phyloP scores from a whole-genome alignment of 192 early-diverging fungal genomes.

The Backusella morwellensis region DNA sequence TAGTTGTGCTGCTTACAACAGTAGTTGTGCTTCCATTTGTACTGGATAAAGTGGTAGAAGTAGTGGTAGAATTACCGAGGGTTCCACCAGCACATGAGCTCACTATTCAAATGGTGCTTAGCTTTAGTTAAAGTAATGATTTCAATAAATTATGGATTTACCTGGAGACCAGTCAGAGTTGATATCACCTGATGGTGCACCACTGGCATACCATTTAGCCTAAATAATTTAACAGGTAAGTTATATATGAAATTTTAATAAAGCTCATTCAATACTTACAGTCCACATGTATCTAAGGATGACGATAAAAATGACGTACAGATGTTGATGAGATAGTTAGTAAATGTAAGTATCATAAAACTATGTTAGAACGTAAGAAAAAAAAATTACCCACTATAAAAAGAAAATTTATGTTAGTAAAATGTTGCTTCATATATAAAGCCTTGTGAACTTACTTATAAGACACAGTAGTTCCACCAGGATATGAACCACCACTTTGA shows the following conservation, averaged over 20 bases:
- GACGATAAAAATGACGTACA: neutral
- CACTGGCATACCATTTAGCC: conserved; percentile 40
- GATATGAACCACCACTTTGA: conserved; percentile 30
- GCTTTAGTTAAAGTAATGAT: neutral
- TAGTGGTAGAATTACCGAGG: conserved; percentile 2
- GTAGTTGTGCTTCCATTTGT: conserved; percentile 12
- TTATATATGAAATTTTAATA: neutral
- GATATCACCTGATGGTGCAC: conserved; percentile 27
- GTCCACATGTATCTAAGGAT: conserved; percentile 38
- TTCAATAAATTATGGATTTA: conserved; percentile 2
- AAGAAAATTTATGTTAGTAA: neutral
- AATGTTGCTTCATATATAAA: neutral
- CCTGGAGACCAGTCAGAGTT: conserved; percentile 35
- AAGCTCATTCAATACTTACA: neutral
- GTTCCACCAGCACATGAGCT: conserved; percentile 35
- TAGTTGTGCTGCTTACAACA: neutral
- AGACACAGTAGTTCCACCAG: conserved; percentile 36
- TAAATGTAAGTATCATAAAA: neutral
- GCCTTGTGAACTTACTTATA: conserved; percentile 29
- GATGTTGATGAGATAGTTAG: neutral
- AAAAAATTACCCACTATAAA: conserved; percentile 4
- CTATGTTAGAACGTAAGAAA: neutral
- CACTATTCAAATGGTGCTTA: conserved; percentile 4
- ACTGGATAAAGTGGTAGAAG: neutral
- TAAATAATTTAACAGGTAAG: neutral